Percentiles rank a stretch among this genome's conserved stretches.
Evolutionary conservation across 1,284 basidiomycete genomes (phyloP).

Genomic region (Leccinum cinnamomeum): DNA sequence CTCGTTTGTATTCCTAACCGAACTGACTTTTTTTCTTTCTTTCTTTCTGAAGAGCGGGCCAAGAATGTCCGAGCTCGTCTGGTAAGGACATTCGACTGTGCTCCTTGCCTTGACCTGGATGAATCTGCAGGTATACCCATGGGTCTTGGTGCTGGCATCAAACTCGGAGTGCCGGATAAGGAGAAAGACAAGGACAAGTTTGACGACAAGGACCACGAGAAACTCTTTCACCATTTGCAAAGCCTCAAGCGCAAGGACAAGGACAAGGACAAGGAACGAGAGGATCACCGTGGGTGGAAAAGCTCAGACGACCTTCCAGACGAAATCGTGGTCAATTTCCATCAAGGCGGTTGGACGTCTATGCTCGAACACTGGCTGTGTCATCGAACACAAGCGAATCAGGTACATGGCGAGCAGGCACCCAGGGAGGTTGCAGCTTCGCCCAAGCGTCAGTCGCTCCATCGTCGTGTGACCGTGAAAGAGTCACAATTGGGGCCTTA

Average conservation of each 20-base stretch:
- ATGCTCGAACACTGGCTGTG: constrained; percentile 73
- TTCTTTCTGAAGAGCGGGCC: constrained; percentile 59
- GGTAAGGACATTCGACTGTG: constrained; percentile 38
- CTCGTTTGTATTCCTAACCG: constrained; percentile 6
- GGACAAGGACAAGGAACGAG: constrained; percentile 29
- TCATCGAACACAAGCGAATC: constrained; percentile 42
- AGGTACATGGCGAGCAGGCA: constrained; percentile 16
- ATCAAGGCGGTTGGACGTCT: constrained; percentile 63
- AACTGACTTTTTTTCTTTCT: constrained; percentile 13
- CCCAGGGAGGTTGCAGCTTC: constrained; percentile 23
- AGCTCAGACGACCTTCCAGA: constrained; percentile 37
- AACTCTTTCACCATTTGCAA: constrained; percentile 26
- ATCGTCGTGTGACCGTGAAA: constrained; percentile 40
- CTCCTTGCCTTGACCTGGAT: constrained; percentile 6
- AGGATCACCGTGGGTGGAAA: constrained; percentile 37
- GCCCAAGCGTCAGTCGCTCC: constrained; percentile 30
- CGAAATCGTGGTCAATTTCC: constrained; percentile 34
- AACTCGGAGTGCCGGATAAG: constrained; percentile 49
- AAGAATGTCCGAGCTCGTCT: constrained; percentile 76
- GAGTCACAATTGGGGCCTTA: constrained; percentile 66
- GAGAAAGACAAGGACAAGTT: constrained; percentile 48
- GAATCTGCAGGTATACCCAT: constrained; percentile 60
- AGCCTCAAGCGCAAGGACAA: constrained; percentile 37
- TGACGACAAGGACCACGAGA: constrained; percentile 39
- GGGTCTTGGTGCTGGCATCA: constrained; percentile 76